A percentile compares a stretch with the other conserved stretches of the same genome.
These are phyloP conservation scores for Ramaria sp. DNA, from an alignment of 768 basidiomycete species.

Conservation along the genomic window DNA sequence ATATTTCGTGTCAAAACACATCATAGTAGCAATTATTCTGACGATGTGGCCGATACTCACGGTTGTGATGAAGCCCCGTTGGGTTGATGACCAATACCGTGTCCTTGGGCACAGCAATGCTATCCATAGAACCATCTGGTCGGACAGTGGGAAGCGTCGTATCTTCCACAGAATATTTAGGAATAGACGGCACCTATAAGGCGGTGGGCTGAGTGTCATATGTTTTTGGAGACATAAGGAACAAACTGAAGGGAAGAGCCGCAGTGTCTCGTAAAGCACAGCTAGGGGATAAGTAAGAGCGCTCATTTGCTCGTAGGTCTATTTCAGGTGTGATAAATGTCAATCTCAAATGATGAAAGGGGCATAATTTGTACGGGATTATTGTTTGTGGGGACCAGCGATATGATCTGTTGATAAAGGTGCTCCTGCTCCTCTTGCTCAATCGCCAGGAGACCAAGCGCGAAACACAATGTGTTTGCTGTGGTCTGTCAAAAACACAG, in stretches of 20 bases:
- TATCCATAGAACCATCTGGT: conserved; percentile 26
- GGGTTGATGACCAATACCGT: conserved; percentile 27
- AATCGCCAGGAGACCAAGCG: conserved; percentile 16
- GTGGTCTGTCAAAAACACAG: conserved; percentile 11
- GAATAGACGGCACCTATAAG: conserved; percentile 28
- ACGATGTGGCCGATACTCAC: conserved; percentile 20
- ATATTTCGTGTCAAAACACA: neutral
- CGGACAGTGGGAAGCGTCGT: conserved; percentile 26
- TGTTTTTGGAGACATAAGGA: neutral
- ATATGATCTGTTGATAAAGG: conserved; percentile 8
- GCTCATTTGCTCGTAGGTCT: conserved; percentile 10
- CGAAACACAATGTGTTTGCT: conserved; percentile 14
- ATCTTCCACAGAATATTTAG: conserved; percentile 38
- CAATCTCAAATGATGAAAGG: neutral
- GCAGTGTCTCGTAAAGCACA: conserved; percentile 14
- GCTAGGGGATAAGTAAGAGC: conserved; percentile 8
- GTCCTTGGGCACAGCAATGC: conserved; percentile 34
- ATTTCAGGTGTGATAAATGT: no score
- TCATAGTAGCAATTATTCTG: no score
- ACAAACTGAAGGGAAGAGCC: conserved; percentile 14
- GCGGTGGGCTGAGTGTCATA: neutral
- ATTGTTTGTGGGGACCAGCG: neutral
- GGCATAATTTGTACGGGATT: neutral
- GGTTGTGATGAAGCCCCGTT: conserved; percentile 39
- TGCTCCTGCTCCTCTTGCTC: conserved; percentile 15